Conservation (phyloP, 2,329 filamentous ascomycete species). For the Tolypocladium ovalisporum region DNA sequence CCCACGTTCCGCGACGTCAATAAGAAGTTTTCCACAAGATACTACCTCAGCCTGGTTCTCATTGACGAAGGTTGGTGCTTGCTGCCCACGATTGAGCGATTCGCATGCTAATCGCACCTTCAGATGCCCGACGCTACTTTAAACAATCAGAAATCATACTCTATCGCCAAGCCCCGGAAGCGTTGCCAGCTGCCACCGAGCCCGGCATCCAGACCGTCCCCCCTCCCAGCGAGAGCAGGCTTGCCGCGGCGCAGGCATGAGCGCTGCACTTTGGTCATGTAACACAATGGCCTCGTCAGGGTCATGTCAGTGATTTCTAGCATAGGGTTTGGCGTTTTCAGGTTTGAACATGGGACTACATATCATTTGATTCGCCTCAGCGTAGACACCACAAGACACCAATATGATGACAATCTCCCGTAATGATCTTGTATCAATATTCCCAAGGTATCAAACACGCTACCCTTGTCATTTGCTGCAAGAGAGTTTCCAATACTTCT, state of each 20-base stretch:
- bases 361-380: conserved; percentile 3
- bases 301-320: conserved; percentile 18
- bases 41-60: conserved; percentile 91
- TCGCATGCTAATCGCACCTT: conserved; percentile 6
- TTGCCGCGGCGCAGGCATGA: conserved; percentile 25
- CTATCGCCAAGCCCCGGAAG: conserved; percentile 67
- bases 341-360: conserved; percentile 5
- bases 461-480: conserved; percentile 1
- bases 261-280: background rate
- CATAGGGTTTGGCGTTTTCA: conserved; percentile 29
- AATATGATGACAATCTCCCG: conserved; percentile 13
- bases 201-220: conserved; percentile 29
- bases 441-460: conserved; percentile 18
- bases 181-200: conserved; percentile 18
- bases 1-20: conserved; percentile 99
- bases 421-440: conserved; percentile 14
- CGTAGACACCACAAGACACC: conserved; percentile 10
- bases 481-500: background rate
- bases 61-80: conserved; percentile 72
- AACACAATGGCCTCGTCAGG: conserved; percentile 4
- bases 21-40: conserved; percentile 98
- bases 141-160: conserved; percentile 99
- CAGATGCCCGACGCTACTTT: conserved; percentile 93
- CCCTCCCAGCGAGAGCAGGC: conserved; percentile 33
- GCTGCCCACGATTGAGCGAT: background rate